These are phyloP conservation scores for Beauveria sp. DNA, from an alignment of 2,329 filamentous ascomycete species.

Conservation along the genomic window DNA sequence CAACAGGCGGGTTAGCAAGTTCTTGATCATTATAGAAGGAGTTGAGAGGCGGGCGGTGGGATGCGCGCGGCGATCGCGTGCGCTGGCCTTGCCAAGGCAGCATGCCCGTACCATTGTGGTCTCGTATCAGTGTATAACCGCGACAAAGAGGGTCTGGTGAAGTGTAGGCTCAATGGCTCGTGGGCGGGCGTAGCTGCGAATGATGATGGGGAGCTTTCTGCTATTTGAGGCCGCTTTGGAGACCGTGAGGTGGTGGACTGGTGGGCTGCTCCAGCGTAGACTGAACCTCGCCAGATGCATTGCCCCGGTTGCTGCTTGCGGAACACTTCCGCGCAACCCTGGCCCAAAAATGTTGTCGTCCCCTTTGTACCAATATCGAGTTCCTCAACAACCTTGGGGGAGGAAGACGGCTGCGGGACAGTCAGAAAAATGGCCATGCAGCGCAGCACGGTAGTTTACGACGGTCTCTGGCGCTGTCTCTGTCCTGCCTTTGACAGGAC, in stretches of 20 bases:
- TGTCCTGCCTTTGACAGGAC: slow-evolving; percentile 46
- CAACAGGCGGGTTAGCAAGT: slow-evolving; percentile 18
- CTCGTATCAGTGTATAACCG: background rate
- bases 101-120: background rate
- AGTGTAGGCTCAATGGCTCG: background rate
- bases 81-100: background rate
- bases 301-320: slow-evolving; percentile 18
- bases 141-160: background rate
- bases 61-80: background rate
- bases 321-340: background rate
- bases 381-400: background rate
- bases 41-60: background rate
- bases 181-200: background rate
- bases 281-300: slow-evolving; percentile 23
- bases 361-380: background rate
- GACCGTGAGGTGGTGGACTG: background rate
- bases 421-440: slow-evolving; percentile 19
- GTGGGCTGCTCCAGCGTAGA: background rate
- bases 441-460: slow-evolving; percentile 30
- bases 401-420: background rate
- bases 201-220: background rate
- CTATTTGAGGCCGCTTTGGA: background rate
- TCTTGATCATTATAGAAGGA: background rate
- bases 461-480: slow-evolving; percentile 58
- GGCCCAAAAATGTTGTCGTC: background rate